Evolutionary conservation across 306 rosid genomes (phyloP).

Genomic region (Pyrus pyrifolia): DNA sequence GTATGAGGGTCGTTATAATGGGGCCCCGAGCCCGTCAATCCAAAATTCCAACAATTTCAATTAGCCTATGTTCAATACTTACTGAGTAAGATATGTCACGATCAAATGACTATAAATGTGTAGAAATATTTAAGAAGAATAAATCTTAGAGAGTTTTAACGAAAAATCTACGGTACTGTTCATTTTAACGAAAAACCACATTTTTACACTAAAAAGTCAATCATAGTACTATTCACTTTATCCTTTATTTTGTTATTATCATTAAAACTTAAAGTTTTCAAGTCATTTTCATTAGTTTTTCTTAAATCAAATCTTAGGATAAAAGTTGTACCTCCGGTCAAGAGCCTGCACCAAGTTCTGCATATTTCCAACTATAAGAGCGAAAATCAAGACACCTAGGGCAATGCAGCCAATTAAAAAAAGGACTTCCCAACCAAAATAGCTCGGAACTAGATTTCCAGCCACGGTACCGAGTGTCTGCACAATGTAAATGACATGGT

Average conservation of each 20-base stretch:
- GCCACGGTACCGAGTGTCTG: constrained; percentile 89
- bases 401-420: constrained; percentile 71
- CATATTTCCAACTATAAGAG: constrained; percentile 79
- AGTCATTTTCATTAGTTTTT: no score
- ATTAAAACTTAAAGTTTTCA: no score
- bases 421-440: constrained; percentile 67
- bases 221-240: no score
- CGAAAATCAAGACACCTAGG: constrained; percentile 77
- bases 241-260: no score
- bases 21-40: no score
- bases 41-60: not conserved
- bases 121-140: not conserved
- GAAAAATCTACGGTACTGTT: no score
- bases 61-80: not conserved
- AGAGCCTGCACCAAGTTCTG: constrained; percentile 87
- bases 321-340: constrained; percentile 48
- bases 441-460: constrained; percentile 64
- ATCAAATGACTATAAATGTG: not conserved
- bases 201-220: no score
- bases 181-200: no score
- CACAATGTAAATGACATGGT: constrained; percentile 14
- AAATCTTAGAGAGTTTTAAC: not conserved
- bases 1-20: no score
- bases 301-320: not conserved
- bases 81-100: not conserved